A percentile compares a stretch with the other conserved stretches of the same genome.
These are phyloP conservation scores for Quercus cerris DNA, from an alignment of 306 rosid species.

Conservation along the genomic window DNA sequence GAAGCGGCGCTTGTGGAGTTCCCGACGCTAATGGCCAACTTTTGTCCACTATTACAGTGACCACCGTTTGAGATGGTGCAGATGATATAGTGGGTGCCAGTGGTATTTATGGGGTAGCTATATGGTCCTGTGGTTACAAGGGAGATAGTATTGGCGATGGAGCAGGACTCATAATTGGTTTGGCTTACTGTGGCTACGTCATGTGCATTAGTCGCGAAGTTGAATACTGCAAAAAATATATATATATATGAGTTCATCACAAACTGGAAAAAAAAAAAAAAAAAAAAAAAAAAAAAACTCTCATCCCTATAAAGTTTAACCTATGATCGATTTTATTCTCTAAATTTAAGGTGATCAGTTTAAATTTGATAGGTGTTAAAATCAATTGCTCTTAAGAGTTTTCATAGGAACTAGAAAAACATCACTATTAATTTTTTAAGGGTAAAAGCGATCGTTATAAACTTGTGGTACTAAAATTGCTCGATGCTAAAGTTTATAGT, in stretches of 20 bases:
- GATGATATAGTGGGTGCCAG: slow-evolving; percentile 25
- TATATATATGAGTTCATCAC: too few species aligned
- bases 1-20: neutral
- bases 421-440: too few species aligned
- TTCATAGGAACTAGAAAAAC: too few species aligned
- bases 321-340: too few species aligned
- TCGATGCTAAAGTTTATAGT: too few species aligned
- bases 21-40: slow-evolving; percentile 35
- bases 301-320: too few species aligned
- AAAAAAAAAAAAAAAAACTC: neutral
- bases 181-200: slow-evolving; percentile 8
- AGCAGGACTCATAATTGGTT: neutral
- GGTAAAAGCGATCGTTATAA: too few species aligned
- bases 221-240: slow-evolving; percentile 22
- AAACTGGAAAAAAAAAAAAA: neutral
- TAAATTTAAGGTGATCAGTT: too few species aligned
- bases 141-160: neutral
- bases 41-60: slow-evolving; percentile 53
- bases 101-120: neutral
- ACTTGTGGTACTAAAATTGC: too few species aligned
- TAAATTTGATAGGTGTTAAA: too few species aligned
- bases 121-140: slow-evolving; percentile 5
- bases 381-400: too few species aligned
- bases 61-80: slow-evolving; percentile 17
- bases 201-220: neutral